phyloP scores from a whole-genome alignment of 495 filamentous ascomycete species.

The Daldinia loculata region DNA sequence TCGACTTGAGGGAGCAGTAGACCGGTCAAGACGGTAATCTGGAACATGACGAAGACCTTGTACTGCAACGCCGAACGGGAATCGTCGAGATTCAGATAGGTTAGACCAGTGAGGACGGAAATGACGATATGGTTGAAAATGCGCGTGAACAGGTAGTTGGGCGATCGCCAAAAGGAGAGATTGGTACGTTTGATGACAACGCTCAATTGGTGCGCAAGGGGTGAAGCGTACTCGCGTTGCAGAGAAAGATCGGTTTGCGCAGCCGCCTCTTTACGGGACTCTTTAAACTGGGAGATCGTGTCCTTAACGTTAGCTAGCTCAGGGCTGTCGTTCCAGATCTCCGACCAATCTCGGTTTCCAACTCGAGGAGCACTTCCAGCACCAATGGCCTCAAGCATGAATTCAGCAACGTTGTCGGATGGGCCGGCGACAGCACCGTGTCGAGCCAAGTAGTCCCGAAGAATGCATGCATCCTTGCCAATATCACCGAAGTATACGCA shows the following conservation, averaged over 20 bases:
- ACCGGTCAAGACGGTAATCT: slow-evolving; percentile 77
- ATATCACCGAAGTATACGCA: slow-evolving; percentile 78
- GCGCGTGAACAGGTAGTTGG: slow-evolving; percentile 71
- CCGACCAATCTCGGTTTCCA: slow-evolving; percentile 80
- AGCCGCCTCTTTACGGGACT: slow-evolving; percentile 58
- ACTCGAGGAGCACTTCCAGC: slow-evolving; percentile 77
- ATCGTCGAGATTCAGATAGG: slow-evolving; percentile 73
- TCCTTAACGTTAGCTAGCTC: slow-evolving; percentile 74
- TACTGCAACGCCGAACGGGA: slow-evolving; percentile 76
- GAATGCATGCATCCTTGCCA: slow-evolving; percentile 57
- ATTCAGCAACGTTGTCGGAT: slow-evolving; percentile 82
- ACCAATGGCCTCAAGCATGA: slow-evolving; percentile 87
- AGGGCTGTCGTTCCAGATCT: slow-evolving; percentile 76
- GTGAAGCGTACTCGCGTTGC: slow-evolving; percentile 78
- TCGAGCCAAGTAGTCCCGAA: slow-evolving; percentile 58
- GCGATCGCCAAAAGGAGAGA: slow-evolving; percentile 75
- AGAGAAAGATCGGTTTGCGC: slow-evolving; percentile 50
- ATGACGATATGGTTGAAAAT: slow-evolving; percentile 80
- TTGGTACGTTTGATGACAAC: slow-evolving; percentile 71
- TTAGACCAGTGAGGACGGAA: slow-evolving; percentile 76
- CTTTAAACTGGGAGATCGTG: slow-evolving; percentile 73
- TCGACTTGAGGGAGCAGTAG: slow-evolving; percentile 81
- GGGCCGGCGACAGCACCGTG: slow-evolving; percentile 63
- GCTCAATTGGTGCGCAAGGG: slow-evolving; percentile 74
- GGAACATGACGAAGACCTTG: slow-evolving; percentile 85